These are phyloP conservation scores for Pyrenochaeta sp. DNA, from an alignment of 2,329 filamentous ascomycete genomes.

Conservation along the genomic window DNA sequence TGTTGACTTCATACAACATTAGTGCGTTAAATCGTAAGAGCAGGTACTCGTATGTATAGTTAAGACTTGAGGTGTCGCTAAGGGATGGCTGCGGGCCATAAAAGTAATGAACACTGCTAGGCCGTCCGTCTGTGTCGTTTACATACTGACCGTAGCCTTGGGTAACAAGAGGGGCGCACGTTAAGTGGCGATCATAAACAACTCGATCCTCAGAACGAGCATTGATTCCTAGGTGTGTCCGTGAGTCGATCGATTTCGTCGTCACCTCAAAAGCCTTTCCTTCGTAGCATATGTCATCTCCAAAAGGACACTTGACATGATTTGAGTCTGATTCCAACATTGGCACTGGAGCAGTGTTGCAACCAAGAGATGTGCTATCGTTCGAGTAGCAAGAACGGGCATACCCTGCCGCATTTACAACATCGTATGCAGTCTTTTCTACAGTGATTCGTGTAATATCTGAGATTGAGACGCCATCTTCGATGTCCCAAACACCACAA, in stretches of 20 bases:
- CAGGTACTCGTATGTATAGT: neutral
- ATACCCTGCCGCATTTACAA: neutral
- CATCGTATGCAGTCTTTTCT: neutral
- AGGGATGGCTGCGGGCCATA: too few species aligned
- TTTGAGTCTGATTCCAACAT: neutral
- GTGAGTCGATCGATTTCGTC: neutral
- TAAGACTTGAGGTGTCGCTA: too few species aligned
- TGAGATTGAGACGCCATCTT: neutral
- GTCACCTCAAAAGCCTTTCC: neutral
- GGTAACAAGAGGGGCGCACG: neutral
- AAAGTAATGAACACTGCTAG: neutral
- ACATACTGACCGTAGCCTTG: neutral
- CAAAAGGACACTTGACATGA: neutral
- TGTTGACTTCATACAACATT: neutral
- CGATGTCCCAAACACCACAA: neutral
- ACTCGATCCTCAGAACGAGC: conserved; percentile 1
- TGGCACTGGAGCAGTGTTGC: neutral
- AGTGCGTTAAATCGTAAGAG: neutral
- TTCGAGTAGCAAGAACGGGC: neutral
- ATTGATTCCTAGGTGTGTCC: conserved; percentile 1
- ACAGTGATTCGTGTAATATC: neutral
- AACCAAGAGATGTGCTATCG: neutral
- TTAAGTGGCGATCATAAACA: neutral
- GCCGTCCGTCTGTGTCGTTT: neutral
- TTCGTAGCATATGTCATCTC: neutral